Evolutionary conservation across 805 yeast genomes (phyloP), one percentile per base, ranked within the genome.

Genomic region (Kurtzmaniella fragi): DNA sequence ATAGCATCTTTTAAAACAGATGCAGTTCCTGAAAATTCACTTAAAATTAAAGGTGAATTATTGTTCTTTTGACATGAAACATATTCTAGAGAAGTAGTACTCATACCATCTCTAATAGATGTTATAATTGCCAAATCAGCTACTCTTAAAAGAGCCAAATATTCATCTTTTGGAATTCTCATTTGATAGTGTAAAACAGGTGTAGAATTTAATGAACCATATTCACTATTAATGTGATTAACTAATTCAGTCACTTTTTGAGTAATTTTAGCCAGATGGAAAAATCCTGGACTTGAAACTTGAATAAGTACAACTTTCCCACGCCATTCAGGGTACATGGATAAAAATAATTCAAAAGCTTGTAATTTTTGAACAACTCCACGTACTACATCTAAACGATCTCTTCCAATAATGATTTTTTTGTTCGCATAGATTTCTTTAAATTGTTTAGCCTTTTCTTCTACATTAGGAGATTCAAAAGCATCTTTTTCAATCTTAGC

Each of bases 111-210:
- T 57, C 99, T 78, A 23, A 91, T 82, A 2, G 95, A 82, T 0
- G 97, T 88, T 46, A 89, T 85, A 39, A 93, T 63, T 23, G 95
- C 90, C 48, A 93, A 66, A 55, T 93, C 97, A 0, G 98, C 98
- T 12, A 79, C 90, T 45, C 96, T 73, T 40, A 93, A 66, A 35
- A 93, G 65, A 0, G 98, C 96, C 43, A 84, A 70, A 60, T 93
- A 93, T 60, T 91, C 98, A 42, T 84, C 93, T 47, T 83, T 81
- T 28, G 82, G 87, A 45, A 93, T 78, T 51, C 95, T 77, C 78
- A 87, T 84, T 53, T 90, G 95, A 63, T 87, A 93, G 59, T 91
- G 96, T 51, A 87, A 85, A 27, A 93, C 88, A 0, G 99, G 99
- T 2, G 90, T 75, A 42, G 77, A 82, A 55, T 90, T 80, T 45